Evolutionary conservation across 805 yeast species (phyloP), one percentile per base, ranked within the genome.

Genomic region (Candida hispaniensis): DNA sequence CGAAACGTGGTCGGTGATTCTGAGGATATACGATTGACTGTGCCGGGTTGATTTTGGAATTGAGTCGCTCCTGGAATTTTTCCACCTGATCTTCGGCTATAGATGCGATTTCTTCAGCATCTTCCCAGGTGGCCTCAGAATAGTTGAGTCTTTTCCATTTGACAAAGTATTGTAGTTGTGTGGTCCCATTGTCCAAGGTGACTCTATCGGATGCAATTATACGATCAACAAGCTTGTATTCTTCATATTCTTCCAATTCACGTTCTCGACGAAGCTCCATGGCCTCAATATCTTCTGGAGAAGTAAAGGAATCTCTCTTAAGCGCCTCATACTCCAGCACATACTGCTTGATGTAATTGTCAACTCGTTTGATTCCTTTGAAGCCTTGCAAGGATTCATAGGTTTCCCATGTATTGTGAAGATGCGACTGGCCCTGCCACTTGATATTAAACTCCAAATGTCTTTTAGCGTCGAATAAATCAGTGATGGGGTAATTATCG

Each of bases 71-170:
- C 57, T 88, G 94, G 53, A 74, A 91, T 45, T 74, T 75, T 35
- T 77, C 69, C 6, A 91, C 96, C 54, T 79, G 82, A 9, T 67
- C 71, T 0, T 95, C 95, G 2, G 94, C 82, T 24, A 79, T 55
- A 42, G 72, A 70, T 2, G 91, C 96, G 45, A 91, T 83, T 44
- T 73, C 78, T 34, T 75, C 77, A 1, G 96, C 96, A 45, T 74
- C 71, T 59, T 91, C 99, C 97, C 97, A 91, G 4, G 97, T 83
- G 41, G 94, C 82, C 48, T 81, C 93, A 57, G 93, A 97, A 52
- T 91, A 91, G 49, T 85, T 80, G 16, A 91, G 66, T 38, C 97
- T 69, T 52, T 75, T 77, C 98, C 98, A 91, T 57, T 91, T 91
- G 42, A 86, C 88, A 42, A 78, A 71, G 56, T 91, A 91, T 52